Evolutionary conservation across 139 green algal species (phyloP).

Genomic region (Picochlorum sp.): DNA sequence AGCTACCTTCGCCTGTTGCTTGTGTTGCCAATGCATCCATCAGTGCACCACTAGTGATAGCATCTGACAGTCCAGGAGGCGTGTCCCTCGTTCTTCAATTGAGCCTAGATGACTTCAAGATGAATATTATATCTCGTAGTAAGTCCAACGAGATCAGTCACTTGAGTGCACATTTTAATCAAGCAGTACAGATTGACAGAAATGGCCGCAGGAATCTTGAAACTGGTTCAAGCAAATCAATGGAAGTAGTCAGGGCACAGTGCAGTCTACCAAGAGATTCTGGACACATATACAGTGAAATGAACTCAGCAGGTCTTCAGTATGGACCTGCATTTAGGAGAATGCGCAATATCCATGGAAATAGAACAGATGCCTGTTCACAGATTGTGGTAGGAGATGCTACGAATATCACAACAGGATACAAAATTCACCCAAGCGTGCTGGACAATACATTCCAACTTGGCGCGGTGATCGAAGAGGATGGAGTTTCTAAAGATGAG

Average conservation of each 20-base stretch:
- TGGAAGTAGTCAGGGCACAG: conserved; percentile 34
- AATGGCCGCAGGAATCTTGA: too few species aligned
- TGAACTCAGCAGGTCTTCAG: conserved; percentile 47
- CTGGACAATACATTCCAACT: conserved; percentile 44
- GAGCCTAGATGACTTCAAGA: conserved; percentile 1
- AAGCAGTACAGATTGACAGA: too few species aligned
- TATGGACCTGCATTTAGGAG: conserved; percentile 55
- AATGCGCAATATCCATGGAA: conserved; percentile 19
- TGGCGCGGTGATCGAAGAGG: conserved; percentile 39
- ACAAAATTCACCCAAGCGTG: conserved; percentile 12
- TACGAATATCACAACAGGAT: conserved; percentile 3
- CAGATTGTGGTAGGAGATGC: neutral
- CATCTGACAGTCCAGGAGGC: neutral
- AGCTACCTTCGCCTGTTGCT: conserved; percentile 7
- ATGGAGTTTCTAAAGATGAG: neutral
- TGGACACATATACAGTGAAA: conserved; percentile 29
- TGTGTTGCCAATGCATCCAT: conserved; percentile 26
- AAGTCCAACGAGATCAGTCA: neutral
- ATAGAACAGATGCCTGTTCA: neutral
- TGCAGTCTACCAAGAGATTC: conserved; percentile 22
- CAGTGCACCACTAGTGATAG: conserved; percentile 39
- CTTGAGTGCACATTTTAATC: neutral
- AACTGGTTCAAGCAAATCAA: too few species aligned
- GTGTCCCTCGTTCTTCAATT: conserved; percentile 4
- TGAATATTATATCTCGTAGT: conserved; percentile 24